A percentile compares a stretch with the other conserved stretches of the same genome.
Conservation (phyloP, 2,329 filamentous ascomycete species). For the Penicillium sp. region DNA sequence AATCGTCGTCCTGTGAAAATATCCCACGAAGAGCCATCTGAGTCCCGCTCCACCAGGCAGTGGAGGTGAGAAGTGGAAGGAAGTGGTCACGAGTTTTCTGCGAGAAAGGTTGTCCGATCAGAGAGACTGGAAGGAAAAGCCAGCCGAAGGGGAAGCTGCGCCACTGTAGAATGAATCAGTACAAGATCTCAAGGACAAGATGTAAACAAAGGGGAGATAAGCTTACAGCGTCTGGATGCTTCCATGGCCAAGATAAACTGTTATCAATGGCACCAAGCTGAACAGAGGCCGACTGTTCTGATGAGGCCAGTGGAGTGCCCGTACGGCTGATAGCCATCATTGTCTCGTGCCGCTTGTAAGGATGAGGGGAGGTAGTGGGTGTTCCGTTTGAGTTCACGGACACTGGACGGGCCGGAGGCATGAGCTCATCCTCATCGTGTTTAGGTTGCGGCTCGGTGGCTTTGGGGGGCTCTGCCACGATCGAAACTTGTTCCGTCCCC, state of each 20-base stretch:
- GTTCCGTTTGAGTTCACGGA: slow-evolving; percentile 49
- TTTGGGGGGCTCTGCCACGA: slow-evolving; percentile 81
- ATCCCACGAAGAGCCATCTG: slow-evolving; percentile 81
- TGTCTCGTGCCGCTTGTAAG: slow-evolving; percentile 76
- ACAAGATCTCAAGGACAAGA: not conserved
- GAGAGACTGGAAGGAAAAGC: slow-evolving; percentile 93
- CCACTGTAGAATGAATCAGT: slow-evolving; percentile 54
- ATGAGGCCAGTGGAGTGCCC: slow-evolving; percentile 51
- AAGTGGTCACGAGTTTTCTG: slow-evolving; percentile 93
- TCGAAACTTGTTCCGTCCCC: slow-evolving; percentile 77
- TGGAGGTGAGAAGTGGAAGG: slow-evolving; percentile 90
- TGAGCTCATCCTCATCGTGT: slow-evolving; percentile 49
- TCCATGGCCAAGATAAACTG: slow-evolving; percentile 98
- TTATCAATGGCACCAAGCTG: slow-evolving; percentile 94
- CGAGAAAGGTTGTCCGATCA: slow-evolving; percentile 95
- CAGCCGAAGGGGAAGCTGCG: slow-evolving; percentile 95
- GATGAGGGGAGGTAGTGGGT: slow-evolving; percentile 48
- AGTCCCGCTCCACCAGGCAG: slow-evolving; percentile 95
- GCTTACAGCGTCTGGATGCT: slow-evolving; percentile 84
- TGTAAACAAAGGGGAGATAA: not conserved
- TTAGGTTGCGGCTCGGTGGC: slow-evolving; percentile 52
- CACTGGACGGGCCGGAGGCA: slow-evolving; percentile 62
- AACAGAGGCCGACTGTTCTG: slow-evolving; percentile 60
- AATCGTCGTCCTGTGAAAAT: slow-evolving; percentile 90
- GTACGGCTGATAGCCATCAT: slow-evolving; percentile 73